Base-by-base conservation (phyloP, 1,139 yeast genomes). In the Scheffersomyces illinoinensis region DNA sequence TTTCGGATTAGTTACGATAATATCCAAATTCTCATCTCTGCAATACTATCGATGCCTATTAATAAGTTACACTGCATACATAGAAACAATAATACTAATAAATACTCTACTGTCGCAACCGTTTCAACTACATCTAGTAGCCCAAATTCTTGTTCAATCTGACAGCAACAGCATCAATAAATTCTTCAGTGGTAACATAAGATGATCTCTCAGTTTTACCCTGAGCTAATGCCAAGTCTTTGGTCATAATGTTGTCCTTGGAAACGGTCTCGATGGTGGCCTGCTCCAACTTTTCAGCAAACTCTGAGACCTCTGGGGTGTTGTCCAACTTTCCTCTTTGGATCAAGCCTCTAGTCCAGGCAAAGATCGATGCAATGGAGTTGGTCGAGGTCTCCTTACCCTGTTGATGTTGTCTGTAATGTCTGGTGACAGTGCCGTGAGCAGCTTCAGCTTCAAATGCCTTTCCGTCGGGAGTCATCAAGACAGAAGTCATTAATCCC, bases 401-500 rank as follows among this genome's bases (percentile, higher is more conserved):
- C 73, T 87, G 88, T 76, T 90, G 95, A 71, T 88, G 89, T 76
- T 86, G 90, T 85, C 95, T 89, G 77, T 80, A 90, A 73, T 90
- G 96, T 84, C 96, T 87, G 43, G 96, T 90, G 65, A 90, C 96
- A 6, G 96, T 90, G 65, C 96, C 96, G 69, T 90, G 96, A 50
- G 96, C 96, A 62, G 96, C 96, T 76, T 90, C 96, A 60, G 90
- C 81, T 75, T 90, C 95, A 70, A 87, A 90, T 18, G 93, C 85
- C 75, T 89, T 88, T 49, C 96, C 96, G 75, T 90, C 95, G 60
- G 96, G 93, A n/a, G 95, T 88, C 76, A 89, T 87, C 67, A 90
- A 82, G 18, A 88, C 92, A 2, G 95, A 90, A 20, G 96, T 90
- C 96, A 90, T 90, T 66, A 90, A 81, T 57, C 96, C 96, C 61